Base-by-base conservation (phyloP, 257 asterid species). In the Nicotiana undulata region DNA sequence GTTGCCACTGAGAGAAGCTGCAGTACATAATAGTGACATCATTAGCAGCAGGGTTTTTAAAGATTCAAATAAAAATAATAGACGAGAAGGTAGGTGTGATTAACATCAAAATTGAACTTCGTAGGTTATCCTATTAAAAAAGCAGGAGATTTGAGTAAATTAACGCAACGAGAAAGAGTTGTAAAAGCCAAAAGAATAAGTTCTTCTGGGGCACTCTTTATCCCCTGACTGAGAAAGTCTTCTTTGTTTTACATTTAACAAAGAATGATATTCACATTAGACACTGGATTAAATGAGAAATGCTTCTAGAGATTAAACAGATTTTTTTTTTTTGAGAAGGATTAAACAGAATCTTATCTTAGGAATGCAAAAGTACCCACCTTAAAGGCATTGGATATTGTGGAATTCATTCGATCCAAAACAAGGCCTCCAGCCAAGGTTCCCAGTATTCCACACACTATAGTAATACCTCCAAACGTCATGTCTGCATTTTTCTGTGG, bases 321-420 rank as follows among this genome's bases (percentile, higher is more conserved):
- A 46, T n/a, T n/a, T n/a, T n/a, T n/a, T n/a, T n/a, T n/a, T n/a
- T n/a, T n/a, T n/a, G n/a, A n/a, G n/a, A n/a, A n/a, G n/a, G 37
- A 72, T 72, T 8, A 28, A 34, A 65, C 40, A 18, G 75, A 46
- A 79, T 72, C 61, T 24, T 72, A 79, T 72, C 61, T 24, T 72
- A 46, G 34, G 31, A 64, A 29, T 55, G n/a, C 28, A 16, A 63
- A 63, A 75, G 68, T 3, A 53, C 77, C 49, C 85, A 91, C 99
- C 97, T 92, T 96, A 85, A 96, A 96, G 76, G 99, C 98, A 90
- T 92, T 96, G 75, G 91, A 49, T 83, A 96, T 81, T 3, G 98
- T 94, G 82, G 97, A 90, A 74, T 85, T 85, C 89, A 96, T 88
- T 53, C 29, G 88, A 84, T 96, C 99, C 32, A 96, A 93, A 83